Percentiles rank a stretch among this genome's conserved stretches.
phyloP scores from a whole-genome alignment of 805 yeast species.

The Myxozyma lipomycoides region DNA sequence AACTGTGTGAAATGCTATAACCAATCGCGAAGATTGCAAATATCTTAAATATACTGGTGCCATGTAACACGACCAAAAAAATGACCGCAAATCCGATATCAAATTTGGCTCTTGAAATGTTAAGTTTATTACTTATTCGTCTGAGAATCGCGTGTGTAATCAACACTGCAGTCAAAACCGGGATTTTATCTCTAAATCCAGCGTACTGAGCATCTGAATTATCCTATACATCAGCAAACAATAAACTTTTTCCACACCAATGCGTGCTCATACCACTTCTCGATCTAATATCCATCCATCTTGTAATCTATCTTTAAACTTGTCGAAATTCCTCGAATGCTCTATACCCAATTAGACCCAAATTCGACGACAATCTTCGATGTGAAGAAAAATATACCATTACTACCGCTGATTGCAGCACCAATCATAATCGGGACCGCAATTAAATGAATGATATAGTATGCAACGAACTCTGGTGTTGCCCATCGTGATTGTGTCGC shows the following conservation, averaged over 20 bases:
- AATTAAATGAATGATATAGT: constrained; percentile 56
- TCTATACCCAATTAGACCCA: constrained; percentile 36
- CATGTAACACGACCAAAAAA: constrained; percentile 73
- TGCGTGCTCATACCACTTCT: constrained; percentile 48
- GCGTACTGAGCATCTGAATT: constrained; percentile 87
- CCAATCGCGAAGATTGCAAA: constrained; percentile 53
- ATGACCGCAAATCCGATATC: constrained; percentile 69
- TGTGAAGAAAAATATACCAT: constrained; percentile 29
- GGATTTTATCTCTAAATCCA: constrained; percentile 78
- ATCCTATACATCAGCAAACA: constrained; percentile 42
- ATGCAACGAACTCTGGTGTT: constrained; percentile 69
- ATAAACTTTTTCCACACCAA: constrained; percentile 1
- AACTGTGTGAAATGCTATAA: constrained; percentile 46
- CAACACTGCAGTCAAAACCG: constrained; percentile 54
- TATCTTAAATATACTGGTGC: constrained; percentile 64
- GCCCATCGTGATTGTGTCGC: constrained; percentile 59
- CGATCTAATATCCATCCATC: constrained; percentile 90
- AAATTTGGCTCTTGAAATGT: constrained; percentile 48
- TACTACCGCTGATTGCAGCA: constrained; percentile 77
- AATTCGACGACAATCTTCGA: neutral
- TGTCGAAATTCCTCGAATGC: constrained; percentile 66
- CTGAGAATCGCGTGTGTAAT: constrained; percentile 54
- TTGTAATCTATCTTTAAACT: constrained; percentile 56
- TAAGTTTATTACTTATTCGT: constrained; percentile 31
- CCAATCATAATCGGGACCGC: constrained; percentile 79